Evolutionary conservation across 192 early-diverging fungal genomes (phyloP).

Genomic region (Spinellus fusiger): DNA sequence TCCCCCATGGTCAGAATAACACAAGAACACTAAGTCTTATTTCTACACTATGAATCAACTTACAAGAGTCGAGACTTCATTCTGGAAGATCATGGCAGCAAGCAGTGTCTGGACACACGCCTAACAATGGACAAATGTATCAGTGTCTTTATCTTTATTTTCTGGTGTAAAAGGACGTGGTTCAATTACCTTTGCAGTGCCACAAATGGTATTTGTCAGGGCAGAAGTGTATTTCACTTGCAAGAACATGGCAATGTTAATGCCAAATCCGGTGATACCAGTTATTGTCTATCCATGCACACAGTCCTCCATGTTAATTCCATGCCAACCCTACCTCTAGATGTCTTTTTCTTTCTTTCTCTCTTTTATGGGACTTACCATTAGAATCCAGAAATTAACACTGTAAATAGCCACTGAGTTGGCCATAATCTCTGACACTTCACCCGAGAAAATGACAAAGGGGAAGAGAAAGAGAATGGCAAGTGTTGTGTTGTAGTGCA

Average conservation of each 20-base stretch:
- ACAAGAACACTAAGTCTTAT: not conserved
- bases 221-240: slow-evolving; percentile 65
- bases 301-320: too few relatives aligned
- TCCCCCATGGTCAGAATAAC: not conserved
- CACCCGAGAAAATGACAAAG: slow-evolving; percentile 54
- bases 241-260: slow-evolving; percentile 64
- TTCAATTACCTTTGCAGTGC: slow-evolving; percentile 46
- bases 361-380: slow-evolving; percentile 25
- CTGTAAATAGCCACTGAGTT: slow-evolving; percentile 39
- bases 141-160: not conserved
- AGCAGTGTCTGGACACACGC: slow-evolving; percentile 58
- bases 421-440: slow-evolving; percentile 39
- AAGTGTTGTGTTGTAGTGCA: slow-evolving; percentile 62
- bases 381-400: slow-evolving; percentile 53
- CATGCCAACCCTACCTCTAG: too few relatives aligned
- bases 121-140: slow-evolving; percentile 7
- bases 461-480: slow-evolving; percentile 51
- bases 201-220: slow-evolving; percentile 62
- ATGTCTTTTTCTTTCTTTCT: not conserved
- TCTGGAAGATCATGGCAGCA: slow-evolving; percentile 53
- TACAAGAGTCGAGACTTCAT: slow-evolving; percentile 55
- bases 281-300: slow-evolving; percentile 31
- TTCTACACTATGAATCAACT: not conserved
- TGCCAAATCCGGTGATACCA: slow-evolving; percentile 54
- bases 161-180: too few relatives aligned